Evolutionary conservation across 1,139 yeast species (phyloP).

Genomic region (Taphrina flavorubra): DNA sequence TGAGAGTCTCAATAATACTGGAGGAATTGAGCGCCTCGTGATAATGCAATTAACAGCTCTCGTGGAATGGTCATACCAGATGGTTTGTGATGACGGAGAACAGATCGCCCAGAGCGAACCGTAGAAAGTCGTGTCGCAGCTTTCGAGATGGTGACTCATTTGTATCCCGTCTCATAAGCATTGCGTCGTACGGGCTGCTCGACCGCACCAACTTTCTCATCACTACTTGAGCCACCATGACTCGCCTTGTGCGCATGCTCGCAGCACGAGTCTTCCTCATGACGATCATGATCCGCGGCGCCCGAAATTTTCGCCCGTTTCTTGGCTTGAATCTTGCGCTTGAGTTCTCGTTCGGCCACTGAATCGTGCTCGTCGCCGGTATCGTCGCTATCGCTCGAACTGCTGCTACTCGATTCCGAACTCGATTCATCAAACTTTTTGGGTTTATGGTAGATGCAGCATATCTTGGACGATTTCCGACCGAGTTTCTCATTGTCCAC

Average conservation of each 20-base stretch:
- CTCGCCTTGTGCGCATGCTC: slow-evolving; percentile 4
- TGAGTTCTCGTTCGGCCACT: background rate
- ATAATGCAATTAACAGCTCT: too few species aligned
- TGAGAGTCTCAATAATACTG: too few species aligned
- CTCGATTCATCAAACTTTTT: slow-evolving; percentile 42
- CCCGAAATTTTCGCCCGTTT: slow-evolving; percentile 1
- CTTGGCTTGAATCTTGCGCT: slow-evolving; percentile 10
- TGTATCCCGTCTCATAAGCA: slow-evolving; percentile 5
- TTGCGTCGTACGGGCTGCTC: slow-evolving; percentile 2
- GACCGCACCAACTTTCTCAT: background rate
- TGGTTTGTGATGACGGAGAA: too few species aligned
- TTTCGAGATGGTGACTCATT: background rate
- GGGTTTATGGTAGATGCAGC: slow-evolving; percentile 44
- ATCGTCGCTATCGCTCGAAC: slow-evolving; percentile 38
- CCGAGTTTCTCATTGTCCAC: slow-evolving; percentile 44
- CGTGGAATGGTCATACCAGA: too few species aligned
- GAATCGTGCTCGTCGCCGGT: slow-evolving; percentile 27
- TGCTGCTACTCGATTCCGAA: slow-evolving; percentile 35
- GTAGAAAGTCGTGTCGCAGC: too few species aligned
- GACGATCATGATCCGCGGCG: background rate
- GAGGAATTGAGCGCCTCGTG: too few species aligned
- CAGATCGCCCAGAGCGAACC: too few species aligned
- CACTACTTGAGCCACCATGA: background rate
- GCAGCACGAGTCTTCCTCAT: background rate
- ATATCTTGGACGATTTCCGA: slow-evolving; percentile 43